phyloP scores from a whole-genome alignment of 176 grass and related monocot species.

The Rhipidocladum racemiflorum region DNA sequence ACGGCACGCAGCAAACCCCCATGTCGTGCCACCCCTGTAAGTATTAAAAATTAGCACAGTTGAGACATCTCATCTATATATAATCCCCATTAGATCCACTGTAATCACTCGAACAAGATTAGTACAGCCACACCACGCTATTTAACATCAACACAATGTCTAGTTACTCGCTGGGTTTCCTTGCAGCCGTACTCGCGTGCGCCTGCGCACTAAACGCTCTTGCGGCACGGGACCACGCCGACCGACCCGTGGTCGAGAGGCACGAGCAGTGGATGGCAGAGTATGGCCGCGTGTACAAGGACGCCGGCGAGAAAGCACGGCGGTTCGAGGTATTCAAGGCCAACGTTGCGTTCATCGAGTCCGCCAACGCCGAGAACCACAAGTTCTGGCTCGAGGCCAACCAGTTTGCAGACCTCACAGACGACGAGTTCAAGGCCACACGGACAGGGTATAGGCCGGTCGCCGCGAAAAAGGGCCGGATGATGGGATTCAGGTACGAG shows the following conservation, averaged over 20 bases:
- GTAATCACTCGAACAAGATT: not conserved
- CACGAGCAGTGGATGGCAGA: conserved; percentile 29
- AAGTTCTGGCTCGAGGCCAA: conserved; percentile 31
- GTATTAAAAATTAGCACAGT: not conserved
- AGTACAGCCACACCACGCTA: not conserved
- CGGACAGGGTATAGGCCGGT: not conserved
- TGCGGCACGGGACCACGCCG: not conserved
- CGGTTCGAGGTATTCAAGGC: conserved; percentile 12
- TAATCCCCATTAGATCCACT: no score
- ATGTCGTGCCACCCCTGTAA: not conserved
- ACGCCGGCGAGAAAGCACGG: not conserved
- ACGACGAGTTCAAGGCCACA: not conserved
- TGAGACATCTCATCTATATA: not conserved
- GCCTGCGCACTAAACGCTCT: not conserved
- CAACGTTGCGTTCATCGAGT: conserved; percentile 33
- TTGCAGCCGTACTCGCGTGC: not conserved
- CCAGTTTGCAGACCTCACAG: conserved; percentile 1
- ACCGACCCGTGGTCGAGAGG: conserved; percentile 6
- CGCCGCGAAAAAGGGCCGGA: not conserved
- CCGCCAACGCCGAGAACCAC: not conserved
- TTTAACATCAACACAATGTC: not conserved
- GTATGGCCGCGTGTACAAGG: not conserved
- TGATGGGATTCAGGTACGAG: not conserved
- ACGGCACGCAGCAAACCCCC: conserved; percentile 18
- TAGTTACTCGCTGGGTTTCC: not conserved